Evolutionary conservation across 164 flowering plant genomes (phyloP).

Genomic region (Tinospora cordifolia): DNA sequence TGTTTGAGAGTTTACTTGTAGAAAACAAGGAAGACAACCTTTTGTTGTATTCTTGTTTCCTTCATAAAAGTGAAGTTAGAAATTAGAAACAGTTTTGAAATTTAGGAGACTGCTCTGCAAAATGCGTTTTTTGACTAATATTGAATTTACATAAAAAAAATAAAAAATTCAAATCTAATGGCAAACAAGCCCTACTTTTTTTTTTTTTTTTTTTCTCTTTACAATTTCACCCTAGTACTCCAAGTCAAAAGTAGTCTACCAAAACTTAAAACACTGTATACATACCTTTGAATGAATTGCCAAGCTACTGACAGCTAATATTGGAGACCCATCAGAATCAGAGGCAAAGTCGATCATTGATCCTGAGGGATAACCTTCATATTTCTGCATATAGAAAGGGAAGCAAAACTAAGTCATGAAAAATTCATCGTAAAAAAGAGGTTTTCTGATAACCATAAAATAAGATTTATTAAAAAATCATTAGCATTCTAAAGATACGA

Average conservation of each 20-base stretch:
- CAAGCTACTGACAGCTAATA: conserved; percentile 75
- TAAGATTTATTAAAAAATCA: not conserved
- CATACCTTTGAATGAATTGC: conserved; percentile 78
- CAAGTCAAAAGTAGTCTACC: not conserved
- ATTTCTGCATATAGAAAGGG: conserved; percentile 43
- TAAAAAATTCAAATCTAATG: too few species aligned
- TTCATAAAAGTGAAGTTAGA: too few species aligned
- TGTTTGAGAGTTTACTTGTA: too few species aligned
- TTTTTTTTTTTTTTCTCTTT: not conserved
- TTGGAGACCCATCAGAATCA: conserved; percentile 76
- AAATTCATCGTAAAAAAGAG: not conserved
- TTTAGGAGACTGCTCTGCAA: too few species aligned
- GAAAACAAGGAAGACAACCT: too few species aligned
- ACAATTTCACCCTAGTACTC: not conserved
- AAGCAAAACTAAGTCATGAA: conserved; percentile 5
- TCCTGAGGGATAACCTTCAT: conserved; percentile 85
- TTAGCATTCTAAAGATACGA: not conserved
- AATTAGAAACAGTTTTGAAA: too few species aligned
- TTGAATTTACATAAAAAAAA: too few species aligned
- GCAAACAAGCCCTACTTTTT: too few species aligned
- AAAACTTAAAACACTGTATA: not conserved
- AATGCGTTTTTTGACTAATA: too few species aligned
- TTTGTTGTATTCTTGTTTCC: not conserved
- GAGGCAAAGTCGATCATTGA: conserved; percentile 96
- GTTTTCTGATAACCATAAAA: not conserved